phyloP scores from a whole-genome alignment of 768 basidiomycete genomes.

The Tricholoma terreum region DNA sequence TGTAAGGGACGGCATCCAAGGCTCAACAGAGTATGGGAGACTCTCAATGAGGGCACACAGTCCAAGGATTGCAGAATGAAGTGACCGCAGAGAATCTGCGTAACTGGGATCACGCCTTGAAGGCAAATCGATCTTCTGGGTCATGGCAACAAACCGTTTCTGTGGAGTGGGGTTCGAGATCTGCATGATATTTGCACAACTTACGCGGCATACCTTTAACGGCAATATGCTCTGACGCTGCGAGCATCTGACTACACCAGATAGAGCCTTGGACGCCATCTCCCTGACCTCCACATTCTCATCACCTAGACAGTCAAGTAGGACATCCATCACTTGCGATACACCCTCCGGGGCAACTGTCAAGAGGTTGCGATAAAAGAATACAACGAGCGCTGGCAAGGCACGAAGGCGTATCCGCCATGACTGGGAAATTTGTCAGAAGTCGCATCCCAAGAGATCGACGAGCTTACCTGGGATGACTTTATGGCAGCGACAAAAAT shows the following conservation, averaged over 20 bases:
- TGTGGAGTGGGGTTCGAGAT: conserved; percentile 27
- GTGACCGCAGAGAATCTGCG: conserved; percentile 62
- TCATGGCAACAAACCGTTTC: conserved; percentile 77
- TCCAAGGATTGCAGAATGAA: conserved; percentile 90
- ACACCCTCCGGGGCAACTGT: conserved; percentile 67
- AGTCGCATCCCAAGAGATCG: background rate
- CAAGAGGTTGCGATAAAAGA: conserved; percentile 88
- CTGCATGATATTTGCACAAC: conserved; percentile 1
- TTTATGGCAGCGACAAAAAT: conserved; percentile 72
- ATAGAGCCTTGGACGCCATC: conserved; percentile 83
- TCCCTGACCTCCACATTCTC: conserved; percentile 93
- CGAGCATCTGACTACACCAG: conserved; percentile 87
- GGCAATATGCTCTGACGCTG: conserved; percentile 83
- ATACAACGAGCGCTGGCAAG: conserved; percentile 82
- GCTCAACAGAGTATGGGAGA: conserved; percentile 91
- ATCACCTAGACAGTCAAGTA: conserved; percentile 81
- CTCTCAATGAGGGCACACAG: conserved; percentile 89
- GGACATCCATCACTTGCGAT: conserved; percentile 73
- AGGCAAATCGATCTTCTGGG: conserved; percentile 62
- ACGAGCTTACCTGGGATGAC: conserved; percentile 60
- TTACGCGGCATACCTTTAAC: conserved; percentile 56
- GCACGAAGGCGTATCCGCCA: conserved; percentile 90
- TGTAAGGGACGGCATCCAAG: conserved; percentile 83
- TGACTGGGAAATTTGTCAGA: conserved; percentile 46
- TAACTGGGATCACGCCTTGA: conserved; percentile 67